phyloP scores from a whole-genome alignment of 106 monocot species.

The Posidonia australis region DNA sequence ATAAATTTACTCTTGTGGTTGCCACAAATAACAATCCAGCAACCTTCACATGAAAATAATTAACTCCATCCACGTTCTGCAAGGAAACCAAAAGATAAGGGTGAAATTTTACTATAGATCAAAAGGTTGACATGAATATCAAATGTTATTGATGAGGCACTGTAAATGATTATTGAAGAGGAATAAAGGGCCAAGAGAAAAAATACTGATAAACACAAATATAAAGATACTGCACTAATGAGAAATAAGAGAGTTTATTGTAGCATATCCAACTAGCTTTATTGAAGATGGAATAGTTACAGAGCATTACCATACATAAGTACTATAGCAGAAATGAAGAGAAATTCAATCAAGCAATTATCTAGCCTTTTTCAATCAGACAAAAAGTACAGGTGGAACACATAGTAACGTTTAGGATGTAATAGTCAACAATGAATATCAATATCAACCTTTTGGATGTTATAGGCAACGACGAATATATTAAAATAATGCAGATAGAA shows the following conservation, averaged over 20 bases:
- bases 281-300: no score
- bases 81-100: conserved; percentile 3
- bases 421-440: no score
- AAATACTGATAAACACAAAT: neutral
- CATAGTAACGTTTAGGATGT: no score
- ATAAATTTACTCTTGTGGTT: conserved; percentile 79
- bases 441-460: no score
- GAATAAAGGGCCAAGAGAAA: neutral
- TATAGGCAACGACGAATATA: no score
- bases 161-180: neutral
- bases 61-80: conserved; percentile 96
- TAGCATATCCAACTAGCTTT: neutral
- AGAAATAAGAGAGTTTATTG: neutral
- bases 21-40: conserved; percentile 94
- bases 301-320: no score
- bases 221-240: neutral
- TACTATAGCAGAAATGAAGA: no score
- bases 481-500: no score
- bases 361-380: no score
- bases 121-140: neutral
- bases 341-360: no score
- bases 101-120: neutral
- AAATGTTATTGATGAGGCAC: neutral
- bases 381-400: no score
- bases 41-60: conserved; percentile 95